Evolutionary conservation across 1,284 basidiomycete species (phyloP), one percentile per base, ranked within the genome.

Genomic region (Microbotryum silenes-acaulis): DNA sequence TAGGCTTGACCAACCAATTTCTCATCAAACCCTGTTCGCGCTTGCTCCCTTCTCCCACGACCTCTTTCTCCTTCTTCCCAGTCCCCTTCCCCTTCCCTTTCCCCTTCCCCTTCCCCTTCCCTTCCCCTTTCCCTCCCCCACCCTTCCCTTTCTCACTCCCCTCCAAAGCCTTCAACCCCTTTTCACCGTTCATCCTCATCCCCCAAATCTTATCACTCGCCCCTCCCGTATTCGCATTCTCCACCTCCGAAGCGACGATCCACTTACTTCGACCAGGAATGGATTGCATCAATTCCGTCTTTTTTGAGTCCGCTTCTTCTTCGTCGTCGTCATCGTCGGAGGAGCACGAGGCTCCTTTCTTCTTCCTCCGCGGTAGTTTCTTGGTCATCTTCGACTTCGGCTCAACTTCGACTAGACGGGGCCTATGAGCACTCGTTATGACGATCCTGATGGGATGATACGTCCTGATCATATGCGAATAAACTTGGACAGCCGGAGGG

Each of bases 401-500:
- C 31, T 25, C 44, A 1, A 14, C 48, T 9, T 27, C 55, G 25
- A 27, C 44, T 33, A 21, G 47, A 47, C 16, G 16, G 9, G 12
- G 29, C 47, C 47, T 20, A 45, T 48, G 1, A 67, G 60, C 1
- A 49, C 61, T 61, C 16, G 53, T 50, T 23, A 74, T 51, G 20
- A 64, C 59, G 56, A 75, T 44, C 7, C 58, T 86, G 64, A 85
- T 81, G 45, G 87, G 81, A 68, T 88, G 84, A 76, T 94, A 96
- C 10, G 87, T 91, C 78, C 94, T 90, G 71, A 81, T 83, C 72
- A 96, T 88, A 74, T 97, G 92, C 3, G 87, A 89, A 77, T 96
- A 97, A 57, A 91, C 79, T 72, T 96, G 92, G 2, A 85, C 69
- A 42, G 94, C 83, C 54, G 64, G 51, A 23, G 65, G 71, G 59